A percentile compares a stretch with the other conserved stretches of the same genome.
Conservation (phyloP, 139 green algal species). For the Haematococcus lacustris region DNA sequence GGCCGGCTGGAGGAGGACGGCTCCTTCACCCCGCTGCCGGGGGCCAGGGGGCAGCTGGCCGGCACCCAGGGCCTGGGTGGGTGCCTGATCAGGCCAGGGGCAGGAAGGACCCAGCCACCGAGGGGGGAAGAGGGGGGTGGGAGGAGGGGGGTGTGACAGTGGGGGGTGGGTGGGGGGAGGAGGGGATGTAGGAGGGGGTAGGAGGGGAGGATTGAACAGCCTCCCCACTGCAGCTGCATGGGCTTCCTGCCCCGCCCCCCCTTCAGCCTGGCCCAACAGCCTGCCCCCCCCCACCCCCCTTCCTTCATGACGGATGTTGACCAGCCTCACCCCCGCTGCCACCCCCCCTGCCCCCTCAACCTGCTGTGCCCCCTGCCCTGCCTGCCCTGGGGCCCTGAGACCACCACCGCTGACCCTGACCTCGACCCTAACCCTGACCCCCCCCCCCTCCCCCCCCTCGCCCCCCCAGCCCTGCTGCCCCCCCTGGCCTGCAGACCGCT, state of each 20-base stretch:
- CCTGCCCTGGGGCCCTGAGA: too few relatives aligned
- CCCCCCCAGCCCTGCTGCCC: neutral
- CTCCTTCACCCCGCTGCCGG: conserved; percentile 17
- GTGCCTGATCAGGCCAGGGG: neutral
- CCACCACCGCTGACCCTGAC: neutral
- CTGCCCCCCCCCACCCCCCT: too few relatives aligned
- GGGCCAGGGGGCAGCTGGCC: neutral
- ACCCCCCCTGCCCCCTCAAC: neutral
- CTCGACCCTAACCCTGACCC: neutral
- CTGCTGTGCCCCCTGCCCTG: neutral
- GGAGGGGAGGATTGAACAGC: too few relatives aligned
- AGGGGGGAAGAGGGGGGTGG: too few relatives aligned
- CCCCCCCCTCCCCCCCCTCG: too few relatives aligned
- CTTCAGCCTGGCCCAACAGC: too few relatives aligned
- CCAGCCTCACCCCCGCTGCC: neutral
- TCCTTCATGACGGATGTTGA: too few relatives aligned
- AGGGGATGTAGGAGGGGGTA: too few relatives aligned
- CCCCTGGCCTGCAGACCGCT: conserved; percentile 28
- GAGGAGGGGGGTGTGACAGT: too few relatives aligned
- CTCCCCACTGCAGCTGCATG: too few relatives aligned
- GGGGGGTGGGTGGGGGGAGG: too few relatives aligned
- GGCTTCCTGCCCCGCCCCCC: too few relatives aligned
- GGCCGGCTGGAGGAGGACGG: conserved; percentile 32
- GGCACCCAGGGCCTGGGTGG: neutral
- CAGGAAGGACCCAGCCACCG: neutral